These are phyloP conservation scores for Aaosphaeria arxii DNA, from an alignment of 2,329 filamentous ascomycete genomes.

Conservation along the genomic window DNA sequence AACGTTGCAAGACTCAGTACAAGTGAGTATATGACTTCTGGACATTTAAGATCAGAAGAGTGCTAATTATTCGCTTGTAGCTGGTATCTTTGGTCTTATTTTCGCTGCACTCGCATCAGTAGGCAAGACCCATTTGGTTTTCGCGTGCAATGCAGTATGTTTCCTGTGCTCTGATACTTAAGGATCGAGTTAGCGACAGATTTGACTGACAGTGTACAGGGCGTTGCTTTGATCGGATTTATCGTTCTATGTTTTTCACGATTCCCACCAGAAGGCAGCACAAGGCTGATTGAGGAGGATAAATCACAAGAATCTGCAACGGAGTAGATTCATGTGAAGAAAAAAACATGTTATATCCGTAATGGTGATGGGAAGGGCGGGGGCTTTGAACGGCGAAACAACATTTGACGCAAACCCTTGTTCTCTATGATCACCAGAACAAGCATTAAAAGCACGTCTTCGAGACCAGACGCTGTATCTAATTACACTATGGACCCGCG, in stretches of 20 bases:
- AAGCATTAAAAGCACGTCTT: too few relatives aligned
- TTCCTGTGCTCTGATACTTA: slow-evolving; percentile 19
- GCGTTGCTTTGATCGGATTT: slow-evolving; percentile 49
- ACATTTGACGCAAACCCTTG: too few relatives aligned
- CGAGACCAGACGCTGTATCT: too few relatives aligned
- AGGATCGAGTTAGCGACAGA: neutral
- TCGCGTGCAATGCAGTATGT: slow-evolving; percentile 61
- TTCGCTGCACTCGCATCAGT: slow-evolving; percentile 62
- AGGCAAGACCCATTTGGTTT: slow-evolving; percentile 61
- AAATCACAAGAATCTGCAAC: too few relatives aligned
- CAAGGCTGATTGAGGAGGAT: slow-evolving; percentile 6
- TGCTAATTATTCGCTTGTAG: slow-evolving; percentile 17
- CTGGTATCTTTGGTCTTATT: slow-evolving; percentile 64
- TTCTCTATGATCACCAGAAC: too few relatives aligned
- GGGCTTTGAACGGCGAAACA: too few relatives aligned
- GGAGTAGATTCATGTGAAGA: too few relatives aligned
- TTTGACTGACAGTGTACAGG: neutral
- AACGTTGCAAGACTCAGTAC: slow-evolving; percentile 65
- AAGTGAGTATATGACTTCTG: slow-evolving; percentile 11
- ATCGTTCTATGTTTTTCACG: slow-evolving; percentile 43
- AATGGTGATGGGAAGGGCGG: too few relatives aligned
- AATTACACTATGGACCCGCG: too few relatives aligned
- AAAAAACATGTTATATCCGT: too few relatives aligned
- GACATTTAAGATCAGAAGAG: neutral
- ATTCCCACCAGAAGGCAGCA: slow-evolving; percentile 45